Evolutionary conservation across 169 alveolate genomes (phyloP).

Genomic region (Toxoplasma gondii): DNA sequence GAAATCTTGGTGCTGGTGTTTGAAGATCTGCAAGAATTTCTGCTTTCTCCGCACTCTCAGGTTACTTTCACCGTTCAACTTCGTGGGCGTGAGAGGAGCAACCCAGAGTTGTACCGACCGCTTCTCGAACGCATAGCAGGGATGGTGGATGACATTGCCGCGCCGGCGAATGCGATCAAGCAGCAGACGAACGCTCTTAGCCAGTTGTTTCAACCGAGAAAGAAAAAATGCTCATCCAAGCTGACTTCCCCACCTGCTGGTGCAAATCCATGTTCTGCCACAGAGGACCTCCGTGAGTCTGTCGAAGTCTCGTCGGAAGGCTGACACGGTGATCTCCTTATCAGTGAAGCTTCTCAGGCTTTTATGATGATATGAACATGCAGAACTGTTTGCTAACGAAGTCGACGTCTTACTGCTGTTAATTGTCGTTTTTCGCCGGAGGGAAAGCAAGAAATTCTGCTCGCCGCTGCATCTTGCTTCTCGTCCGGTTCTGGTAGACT

Average conservation of each 20-base stretch:
- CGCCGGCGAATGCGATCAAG: constrained; percentile 24
- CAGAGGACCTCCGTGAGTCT: background rate
- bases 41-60: background rate
- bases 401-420: too few relatives aligned
- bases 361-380: too few relatives aligned
- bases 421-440: too few relatives aligned
- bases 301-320: too few relatives aligned
- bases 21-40: background rate
- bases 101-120: background rate
- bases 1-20: too few relatives aligned
- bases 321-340: too few relatives aligned
- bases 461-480: too few relatives aligned
- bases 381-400: too few relatives aligned
- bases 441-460: too few relatives aligned
- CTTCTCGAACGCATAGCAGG: constrained; percentile 10
- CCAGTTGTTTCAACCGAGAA: background rate
- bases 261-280: background rate
- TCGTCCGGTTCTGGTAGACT: too few relatives aligned
- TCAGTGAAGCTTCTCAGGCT: too few relatives aligned
- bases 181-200: background rate
- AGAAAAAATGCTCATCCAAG: background rate
- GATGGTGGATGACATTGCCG: constrained; percentile 28
- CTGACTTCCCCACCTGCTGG: background rate
- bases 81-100: constrained; percentile 22
- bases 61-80: constrained; percentile 7